Evolutionary conservation across 208 protist species (phyloP), one percentile per base, ranked within the genome.

Genomic region (Acanthamoeba culbertsoni): DNA sequence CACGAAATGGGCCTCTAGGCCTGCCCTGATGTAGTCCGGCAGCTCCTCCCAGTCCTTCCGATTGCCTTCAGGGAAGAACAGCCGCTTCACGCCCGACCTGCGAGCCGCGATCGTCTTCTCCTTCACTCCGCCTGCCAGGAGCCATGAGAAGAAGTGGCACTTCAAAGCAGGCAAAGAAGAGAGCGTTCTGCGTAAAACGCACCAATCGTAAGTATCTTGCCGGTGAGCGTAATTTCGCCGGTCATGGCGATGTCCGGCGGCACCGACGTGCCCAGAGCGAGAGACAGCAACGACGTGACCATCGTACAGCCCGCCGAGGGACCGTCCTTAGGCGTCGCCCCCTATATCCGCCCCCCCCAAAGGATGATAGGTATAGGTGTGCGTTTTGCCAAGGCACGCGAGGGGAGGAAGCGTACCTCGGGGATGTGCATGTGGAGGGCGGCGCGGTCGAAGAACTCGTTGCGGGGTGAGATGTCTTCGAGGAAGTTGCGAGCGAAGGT

Each of bases 151-250:
- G 35, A 46, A 53, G 68, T 28, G 16, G 23, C 68, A 59, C 51
- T 23, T 14, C 51, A 59, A 59, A 59, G 16, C 51, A 59, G 16
- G 23, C 16, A 23, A 59, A 23, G 3, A 88, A 62, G n/a, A 8
- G 59, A 8, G 31, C 59, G 90, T 98, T 98, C 86, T 98, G 97
- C 77, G 97, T 97, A 31, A 98, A 94, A 79, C 97, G n/a, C 97
- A 31, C 97, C 96, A 12, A 98, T 95, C 8, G 95, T 82, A 26
- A 98, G 94, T 0, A 98, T 97, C 48, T 94, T 93, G 45, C 91
- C 91, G 18, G 97, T 98, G 20, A 98, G 91, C 14, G 97, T 96
- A 5, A 98, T 86, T 88, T 98, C 98, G 46, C 98, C 98, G 14
- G 97, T 98, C 98, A 98, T 98, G 8, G 97, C 97, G 0, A 97